phyloP scores from a whole-genome alignment of 306 rosid species.

The Rubus parviflorus region DNA sequence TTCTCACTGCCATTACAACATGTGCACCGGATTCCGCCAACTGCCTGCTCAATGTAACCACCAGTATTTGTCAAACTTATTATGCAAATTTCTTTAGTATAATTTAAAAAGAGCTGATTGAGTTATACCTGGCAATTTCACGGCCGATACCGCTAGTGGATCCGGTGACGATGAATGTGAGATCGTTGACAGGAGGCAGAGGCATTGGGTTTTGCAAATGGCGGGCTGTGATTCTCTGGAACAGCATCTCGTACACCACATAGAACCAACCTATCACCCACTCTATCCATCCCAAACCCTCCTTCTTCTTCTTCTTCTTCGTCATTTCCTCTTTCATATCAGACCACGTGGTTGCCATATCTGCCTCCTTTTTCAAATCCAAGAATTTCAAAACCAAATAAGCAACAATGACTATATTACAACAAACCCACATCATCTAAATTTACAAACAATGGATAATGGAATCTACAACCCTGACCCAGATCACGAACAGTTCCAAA shows the following conservation, averaged over 20 bases:
- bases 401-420: not conserved
- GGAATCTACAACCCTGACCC: not conserved
- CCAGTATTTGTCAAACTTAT: not conserved
- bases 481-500: not conserved
- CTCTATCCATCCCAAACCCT: constrained; percentile 2
- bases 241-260: constrained; percentile 60
- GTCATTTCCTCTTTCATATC: not conserved
- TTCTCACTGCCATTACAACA: constrained; percentile 99
- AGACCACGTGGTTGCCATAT: not conserved
- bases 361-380: not conserved
- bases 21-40: constrained; percentile 94
- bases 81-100: not conserved
- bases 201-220: constrained; percentile 89
- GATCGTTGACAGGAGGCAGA: constrained; percentile 73
- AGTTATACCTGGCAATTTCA: constrained; percentile 78
- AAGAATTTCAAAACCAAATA: not conserved
- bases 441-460: not conserved
- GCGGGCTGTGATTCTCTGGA: constrained; percentile 83
- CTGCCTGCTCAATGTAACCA: constrained; percentile 57
- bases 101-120: not conserved
- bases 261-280: constrained; percentile 6
- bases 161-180: constrained; percentile 88
- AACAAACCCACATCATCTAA: not conserved
- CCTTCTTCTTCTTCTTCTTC: not conserved
- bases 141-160: constrained; percentile 97